phyloP scores from a whole-genome alignment of 441 rosid species.

The Populus hybrid region DNA sequence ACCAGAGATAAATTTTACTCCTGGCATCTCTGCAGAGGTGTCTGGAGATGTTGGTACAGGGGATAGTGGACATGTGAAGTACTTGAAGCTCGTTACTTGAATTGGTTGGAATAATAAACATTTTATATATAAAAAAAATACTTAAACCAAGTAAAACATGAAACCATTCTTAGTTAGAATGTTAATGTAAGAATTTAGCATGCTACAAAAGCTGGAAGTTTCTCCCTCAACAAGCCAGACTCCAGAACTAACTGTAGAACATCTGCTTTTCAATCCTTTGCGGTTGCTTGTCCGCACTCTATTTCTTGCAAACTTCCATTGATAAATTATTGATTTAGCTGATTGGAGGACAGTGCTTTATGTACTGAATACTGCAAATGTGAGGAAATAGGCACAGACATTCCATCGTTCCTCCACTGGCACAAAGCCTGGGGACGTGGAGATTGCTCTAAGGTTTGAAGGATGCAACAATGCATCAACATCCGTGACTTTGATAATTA shows the following conservation, averaged over 20 bases:
- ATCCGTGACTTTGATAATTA: not conserved
- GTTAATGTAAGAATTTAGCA: not conserved
- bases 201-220: not conserved
- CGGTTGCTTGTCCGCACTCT: not conserved
- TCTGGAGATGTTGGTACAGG: not conserved
- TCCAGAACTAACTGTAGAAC: not conserved
- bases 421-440: not conserved
- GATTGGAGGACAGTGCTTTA: not conserved
- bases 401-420: not conserved
- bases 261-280: not conserved
- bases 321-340: not conserved
- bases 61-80: not conserved
- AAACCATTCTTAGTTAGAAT: not conserved
- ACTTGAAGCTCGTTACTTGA: not conserved
- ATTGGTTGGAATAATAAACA: not conserved
- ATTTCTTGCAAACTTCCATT: not conserved
- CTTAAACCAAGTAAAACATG: not conserved
- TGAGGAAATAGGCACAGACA: not conserved
- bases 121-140: too few relatives aligned
- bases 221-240: not conserved
- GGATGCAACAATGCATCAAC: not conserved
- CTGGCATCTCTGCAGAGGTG: not conserved
- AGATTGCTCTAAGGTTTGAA: not conserved
- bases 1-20: not conserved
- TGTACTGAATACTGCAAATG: not conserved